Conservation (phyloP, 2,329 filamentous ascomycete species). For the Ophiostoma ips region DNA sequence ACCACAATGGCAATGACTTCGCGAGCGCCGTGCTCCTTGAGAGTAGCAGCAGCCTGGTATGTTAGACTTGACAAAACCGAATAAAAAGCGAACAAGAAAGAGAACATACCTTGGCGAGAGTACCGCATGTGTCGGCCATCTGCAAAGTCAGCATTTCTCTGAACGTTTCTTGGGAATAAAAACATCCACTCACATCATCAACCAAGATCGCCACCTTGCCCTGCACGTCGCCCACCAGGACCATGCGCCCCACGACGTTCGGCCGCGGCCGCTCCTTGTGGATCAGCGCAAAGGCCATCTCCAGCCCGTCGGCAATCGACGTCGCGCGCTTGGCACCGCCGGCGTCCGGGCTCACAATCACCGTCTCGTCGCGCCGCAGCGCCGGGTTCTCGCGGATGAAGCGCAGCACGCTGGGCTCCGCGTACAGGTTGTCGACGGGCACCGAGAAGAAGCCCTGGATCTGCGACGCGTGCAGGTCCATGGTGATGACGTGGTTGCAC, state of each 20-base stretch:
- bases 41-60: conserved; percentile 58
- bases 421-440: conserved; percentile 67
- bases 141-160: background rate
- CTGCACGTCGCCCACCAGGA: conserved; percentile 85
- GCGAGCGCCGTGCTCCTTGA: conserved; percentile 73
- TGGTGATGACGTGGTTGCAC: conserved; percentile 58
- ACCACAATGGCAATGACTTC: conserved; percentile 81
- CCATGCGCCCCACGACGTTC: conserved; percentile 79
- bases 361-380: conserved; percentile 46
- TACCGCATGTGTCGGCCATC: conserved; percentile 20
- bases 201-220: conserved; percentile 91
- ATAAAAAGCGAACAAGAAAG: too few relatives aligned
- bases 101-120: conserved; percentile 42
- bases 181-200: conserved; percentile 13
- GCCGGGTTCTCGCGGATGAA: conserved; percentile 29
- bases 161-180: too few relatives aligned
- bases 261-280: conserved; percentile 82
- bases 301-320: conserved; percentile 81
- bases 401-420: conserved; percentile 78
- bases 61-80: too few relatives aligned
- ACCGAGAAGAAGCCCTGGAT: conserved; percentile 73
- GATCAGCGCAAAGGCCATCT: conserved; percentile 83
- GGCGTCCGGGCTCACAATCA: conserved; percentile 90
- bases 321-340: conserved; percentile 91
- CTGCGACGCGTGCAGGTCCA: conserved; percentile 52